Evolutionary conservation across 2,329 filamentous ascomycete species (phyloP).

Genomic region (Aspergillus quadricinctus): DNA sequence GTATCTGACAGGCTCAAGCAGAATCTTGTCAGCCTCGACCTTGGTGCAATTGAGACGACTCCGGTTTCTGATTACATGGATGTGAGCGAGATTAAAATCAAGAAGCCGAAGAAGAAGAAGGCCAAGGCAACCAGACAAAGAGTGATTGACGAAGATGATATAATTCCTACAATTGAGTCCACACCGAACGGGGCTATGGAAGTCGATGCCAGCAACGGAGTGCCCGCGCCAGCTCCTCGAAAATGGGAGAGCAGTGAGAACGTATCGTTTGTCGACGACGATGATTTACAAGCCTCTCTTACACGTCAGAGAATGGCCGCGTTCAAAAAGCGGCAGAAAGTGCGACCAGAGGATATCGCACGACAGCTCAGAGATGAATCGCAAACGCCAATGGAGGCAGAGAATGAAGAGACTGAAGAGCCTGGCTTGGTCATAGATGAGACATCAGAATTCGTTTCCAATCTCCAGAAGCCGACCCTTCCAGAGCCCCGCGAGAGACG

Average conservation of each 20-base stretch:
- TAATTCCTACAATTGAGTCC: conserved; percentile 39
- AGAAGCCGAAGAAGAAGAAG: conserved; percentile 87
- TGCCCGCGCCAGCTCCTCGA: conserved; percentile 41
- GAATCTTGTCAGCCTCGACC: conserved; percentile 72
- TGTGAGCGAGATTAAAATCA: conserved; percentile 80
- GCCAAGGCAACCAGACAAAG: conserved; percentile 70
- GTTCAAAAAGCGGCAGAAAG: conserved; percentile 87
- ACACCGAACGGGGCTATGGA: conserved; percentile 61
- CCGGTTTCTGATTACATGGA: conserved; percentile 85
- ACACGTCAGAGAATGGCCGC: conserved; percentile 77
- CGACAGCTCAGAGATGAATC: conserved; percentile 64
- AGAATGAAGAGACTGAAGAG: conserved; percentile 51
- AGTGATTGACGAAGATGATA: conserved; percentile 56
- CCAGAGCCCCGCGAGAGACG: conserved; percentile 48
- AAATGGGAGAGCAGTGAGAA: conserved; percentile 61
- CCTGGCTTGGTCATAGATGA: conserved; percentile 87
- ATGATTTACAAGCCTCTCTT: conserved; percentile 82
- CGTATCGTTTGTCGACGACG: conserved; percentile 77
- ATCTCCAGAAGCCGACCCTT: conserved; percentile 64
- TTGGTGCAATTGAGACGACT: conserved; percentile 55
- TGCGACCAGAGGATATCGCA: conserved; percentile 80
- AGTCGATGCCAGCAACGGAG: conserved; percentile 57
- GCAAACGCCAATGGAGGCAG: conserved; percentile 54
- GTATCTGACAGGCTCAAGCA: conserved; percentile 59
- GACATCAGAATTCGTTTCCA: conserved; percentile 89